Base-by-base conservation (phyloP, 306 rosid genomes). In the Casuarina glauca region DNA sequence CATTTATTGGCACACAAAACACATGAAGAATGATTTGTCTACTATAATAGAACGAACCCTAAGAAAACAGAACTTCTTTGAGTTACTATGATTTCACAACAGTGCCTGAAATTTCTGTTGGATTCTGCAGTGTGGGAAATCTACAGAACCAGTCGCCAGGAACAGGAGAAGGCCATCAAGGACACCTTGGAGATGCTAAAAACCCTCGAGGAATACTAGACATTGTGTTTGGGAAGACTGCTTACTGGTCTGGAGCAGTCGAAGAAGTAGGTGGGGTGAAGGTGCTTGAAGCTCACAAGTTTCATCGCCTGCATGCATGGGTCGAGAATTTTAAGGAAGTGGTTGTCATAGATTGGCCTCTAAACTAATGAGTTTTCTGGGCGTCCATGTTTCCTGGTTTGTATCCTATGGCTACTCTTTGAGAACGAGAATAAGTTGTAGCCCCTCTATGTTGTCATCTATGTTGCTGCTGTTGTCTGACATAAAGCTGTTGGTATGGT, bases 241-340 rank as follows among this genome's bases (percentile, higher is more conserved):
- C 69, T 38, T 70, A 48, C 8, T 82, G 82, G 82, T 32, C 78
- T 7, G 77, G 73, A 79, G 48, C 52, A 46, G 2, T 36, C 15
- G 77, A 74, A 70, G 77, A 82, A 3, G n/a, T 57, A 20, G 3
- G 43, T 5, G 76, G 60, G 44, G 52, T 74, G 35, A 58, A 74
- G 76, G 3, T 78, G 20, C 5, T 82, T 51, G 82, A 73, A 57
- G 69, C 57, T 6, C 73, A 82, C 1, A 26, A 11, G 1, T 73
- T 77, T 17, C 85, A 79, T 26, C 76, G n/a, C 72, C 38, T 77
- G n/a, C 72, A 77, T 73, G 76, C 78, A 15, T 82, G 81, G 85
- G 46, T 70, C 17, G 48, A 68, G 26, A 58, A 66, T 51, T 82
- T 82, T 46, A 77, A 63, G 42, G 53, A 77, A 38, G 81, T 46